Base-by-base conservation (phyloP, 371 early-diverging fungal species). In the Mucor racemosus region DNA sequence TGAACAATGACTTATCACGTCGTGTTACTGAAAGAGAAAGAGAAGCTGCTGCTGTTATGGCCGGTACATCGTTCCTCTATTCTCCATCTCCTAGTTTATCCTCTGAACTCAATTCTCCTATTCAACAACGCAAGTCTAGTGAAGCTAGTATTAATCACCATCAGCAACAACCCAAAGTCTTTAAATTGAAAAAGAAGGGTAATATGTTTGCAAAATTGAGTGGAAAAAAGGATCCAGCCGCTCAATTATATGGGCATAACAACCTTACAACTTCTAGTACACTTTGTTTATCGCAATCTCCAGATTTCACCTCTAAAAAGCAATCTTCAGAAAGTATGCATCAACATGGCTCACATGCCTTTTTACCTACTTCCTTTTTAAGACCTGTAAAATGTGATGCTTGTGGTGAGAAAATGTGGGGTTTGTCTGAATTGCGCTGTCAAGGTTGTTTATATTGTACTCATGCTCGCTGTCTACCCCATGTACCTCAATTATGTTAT, bases 361-460 rank as follows among this genome's bases (percentile, higher is more conserved):
- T 94, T 65, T 77, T 82, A 36, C 78, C 80, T 9, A 85, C 88
- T 39, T 73, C 87, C 9, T 92, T 88, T 62, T 42, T 91, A 36
- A 80, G 88, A 34, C 90, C 94, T 5, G 76, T 86, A 33, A 90
- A 90, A 26, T 95, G 97, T 67, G 94, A 94, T 60, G 81, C 79
- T 39, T 97, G 97, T 64, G 80, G 83, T 26, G 96, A 96, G 44
- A 92, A 93, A 62, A 84, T 96, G 55, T 93, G 95, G 92, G 92
- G 94, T 10, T 74, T 90, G 3, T 86, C 87, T 44, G 94, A 94
- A 64, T 69, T 91, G 58, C 77, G 88, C 13, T 97, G 97, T 76
- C 84, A 56, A 72, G 82, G 59, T 7, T 80, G 80, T 58, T 62
- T 70, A 39, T 77, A 60, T 21, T 60, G 67, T 17, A 65, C 71